Evolutionary conservation across 1,284 basidiomycete genomes (phyloP).

Genomic region (Phaffia rhodozyma): DNA sequence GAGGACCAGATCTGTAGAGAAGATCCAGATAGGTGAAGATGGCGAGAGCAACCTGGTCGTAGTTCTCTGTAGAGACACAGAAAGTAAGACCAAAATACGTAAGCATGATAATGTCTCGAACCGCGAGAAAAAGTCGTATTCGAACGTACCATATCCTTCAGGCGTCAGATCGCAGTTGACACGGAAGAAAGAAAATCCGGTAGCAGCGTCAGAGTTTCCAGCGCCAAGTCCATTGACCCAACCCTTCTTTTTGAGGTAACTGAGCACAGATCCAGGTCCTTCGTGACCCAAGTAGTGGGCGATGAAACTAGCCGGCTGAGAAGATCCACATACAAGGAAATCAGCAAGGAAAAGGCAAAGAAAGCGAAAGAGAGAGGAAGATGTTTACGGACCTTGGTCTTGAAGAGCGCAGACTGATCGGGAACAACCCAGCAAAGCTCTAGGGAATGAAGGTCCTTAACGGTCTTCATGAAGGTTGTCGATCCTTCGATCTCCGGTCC

Average conservation of each 20-base stretch:
- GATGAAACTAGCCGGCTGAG: slow-evolving; percentile 60
- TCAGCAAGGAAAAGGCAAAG: slow-evolving; percentile 10
- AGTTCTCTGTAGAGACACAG: slow-evolving; percentile 45
- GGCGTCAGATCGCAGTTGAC: slow-evolving; percentile 68
- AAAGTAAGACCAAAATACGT: neutral
- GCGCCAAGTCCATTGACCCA: slow-evolving; percentile 75
- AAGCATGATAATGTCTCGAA: slow-evolving; percentile 6
- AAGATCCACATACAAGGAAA: neutral
- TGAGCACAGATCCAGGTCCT: slow-evolving; percentile 83
- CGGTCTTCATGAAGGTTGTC: slow-evolving; percentile 73
- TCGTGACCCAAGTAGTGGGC: slow-evolving; percentile 91
- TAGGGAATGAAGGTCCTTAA: slow-evolving; percentile 77
- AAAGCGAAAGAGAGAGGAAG: neutral
- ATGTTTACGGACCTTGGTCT: slow-evolving; percentile 45
- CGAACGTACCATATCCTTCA: slow-evolving; percentile 64
- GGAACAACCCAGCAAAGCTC: slow-evolving; percentile 65
- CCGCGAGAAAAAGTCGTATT: slow-evolving; percentile 11
- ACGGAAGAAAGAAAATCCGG: slow-evolving; percentile 84
- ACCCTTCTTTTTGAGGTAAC: slow-evolving; percentile 81
- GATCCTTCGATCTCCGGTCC: slow-evolving; percentile 24
- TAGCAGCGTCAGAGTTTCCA: slow-evolving; percentile 52
- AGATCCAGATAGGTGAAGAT: slow-evolving; percentile 82
- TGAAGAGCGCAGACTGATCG: slow-evolving; percentile 68
- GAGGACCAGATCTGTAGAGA: slow-evolving; percentile 51
- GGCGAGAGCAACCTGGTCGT: slow-evolving; percentile 58